These are phyloP conservation scores for Metschnikowia chrysomelidarum DNA, from an alignment of 805 yeast genomes.

Conservation along the genomic window DNA sequence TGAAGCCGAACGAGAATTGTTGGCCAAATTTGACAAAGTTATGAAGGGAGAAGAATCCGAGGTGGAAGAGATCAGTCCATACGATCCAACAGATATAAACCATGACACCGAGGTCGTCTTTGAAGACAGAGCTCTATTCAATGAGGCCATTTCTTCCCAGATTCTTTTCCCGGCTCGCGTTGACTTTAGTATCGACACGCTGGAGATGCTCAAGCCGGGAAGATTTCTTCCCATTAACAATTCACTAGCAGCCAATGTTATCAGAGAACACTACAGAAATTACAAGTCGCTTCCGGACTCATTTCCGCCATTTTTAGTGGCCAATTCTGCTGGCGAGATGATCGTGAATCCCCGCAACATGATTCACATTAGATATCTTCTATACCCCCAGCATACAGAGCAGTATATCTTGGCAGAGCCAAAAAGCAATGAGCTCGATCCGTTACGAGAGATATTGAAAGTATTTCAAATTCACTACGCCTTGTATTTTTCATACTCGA, in stretches of 20 bases:
- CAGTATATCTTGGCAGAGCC: constrained; percentile 48
- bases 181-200: constrained; percentile 14
- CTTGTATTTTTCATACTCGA: constrained; percentile 40
- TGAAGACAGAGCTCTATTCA: constrained; percentile 31
- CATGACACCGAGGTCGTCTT: constrained; percentile 30
- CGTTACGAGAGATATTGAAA: constrained; percentile 58
- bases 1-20: constrained; percentile 13
- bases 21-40: constrained; percentile 17
- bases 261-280: constrained; percentile 26
- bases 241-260: constrained; percentile 29
- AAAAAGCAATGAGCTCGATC: constrained; percentile 57
- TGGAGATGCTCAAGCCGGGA: constrained; percentile 20
- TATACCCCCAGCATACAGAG: constrained; percentile 45
- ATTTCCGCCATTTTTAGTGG: constrained; percentile 34
- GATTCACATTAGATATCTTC: constrained; percentile 32
- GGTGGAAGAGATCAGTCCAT: constrained; percentile 35
- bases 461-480: constrained; percentile 41
- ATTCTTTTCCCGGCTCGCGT: constrained; percentile 12
- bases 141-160: constrained; percentile 25
- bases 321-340: constrained; percentile 12
- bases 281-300: constrained; percentile 35
- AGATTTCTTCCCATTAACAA: constrained; percentile 27
- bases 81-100: constrained; percentile 36
- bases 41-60: constrained; percentile 25
- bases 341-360: constrained; percentile 29